A percentile compares a stretch with the other conserved stretches of the same genome.
These are phyloP conservation scores for Venturia nashicola DNA, from an alignment of 2,329 filamentous ascomycete genomes.

Conservation along the genomic window DNA sequence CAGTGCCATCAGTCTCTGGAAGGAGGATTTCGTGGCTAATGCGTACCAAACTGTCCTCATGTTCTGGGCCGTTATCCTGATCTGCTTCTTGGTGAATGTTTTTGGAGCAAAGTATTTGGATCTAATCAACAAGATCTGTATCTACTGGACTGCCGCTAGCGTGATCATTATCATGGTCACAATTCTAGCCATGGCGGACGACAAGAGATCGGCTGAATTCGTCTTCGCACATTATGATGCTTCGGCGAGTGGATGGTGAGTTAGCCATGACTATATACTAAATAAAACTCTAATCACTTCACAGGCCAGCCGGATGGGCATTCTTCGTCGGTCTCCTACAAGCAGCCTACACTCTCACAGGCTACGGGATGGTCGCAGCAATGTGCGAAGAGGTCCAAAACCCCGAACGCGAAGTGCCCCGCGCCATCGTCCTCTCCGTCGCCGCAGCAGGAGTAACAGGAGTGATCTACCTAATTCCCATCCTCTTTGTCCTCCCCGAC, in stretches of 20 bases:
- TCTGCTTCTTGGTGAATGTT: constrained; percentile 53
- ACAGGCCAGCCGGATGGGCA: constrained; percentile 52
- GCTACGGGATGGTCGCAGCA: constrained; percentile 58
- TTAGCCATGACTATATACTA: neutral
- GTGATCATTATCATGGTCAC: constrained; percentile 58
- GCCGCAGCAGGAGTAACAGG: constrained; percentile 55
- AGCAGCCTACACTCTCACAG: constrained; percentile 48
- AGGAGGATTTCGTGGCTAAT: constrained; percentile 56
- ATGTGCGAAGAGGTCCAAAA: constrained; percentile 48
- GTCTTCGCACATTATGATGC: constrained; percentile 60
- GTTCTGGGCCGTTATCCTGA: constrained; percentile 59
- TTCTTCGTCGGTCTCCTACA: constrained; percentile 62
- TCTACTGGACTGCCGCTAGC: constrained; percentile 56
- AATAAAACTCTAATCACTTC: neutral
- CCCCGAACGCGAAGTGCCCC: constrained; percentile 39
- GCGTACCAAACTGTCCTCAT: constrained; percentile 57
- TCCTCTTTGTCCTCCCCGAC: constrained; percentile 61
- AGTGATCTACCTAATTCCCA: constrained; percentile 55
- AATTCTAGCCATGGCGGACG: constrained; percentile 48
- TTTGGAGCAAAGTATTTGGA: constrained; percentile 52
- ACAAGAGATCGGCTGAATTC: constrained; percentile 46
- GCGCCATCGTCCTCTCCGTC: constrained; percentile 58
- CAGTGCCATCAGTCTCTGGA: constrained; percentile 55
- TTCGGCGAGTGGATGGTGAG: constrained; percentile 37
- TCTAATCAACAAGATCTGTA: constrained; percentile 43